These are phyloP conservation scores for Cercospora berteroae DNA, from an alignment of 2,329 filamentous ascomycete species.

Conservation along the genomic window DNA sequence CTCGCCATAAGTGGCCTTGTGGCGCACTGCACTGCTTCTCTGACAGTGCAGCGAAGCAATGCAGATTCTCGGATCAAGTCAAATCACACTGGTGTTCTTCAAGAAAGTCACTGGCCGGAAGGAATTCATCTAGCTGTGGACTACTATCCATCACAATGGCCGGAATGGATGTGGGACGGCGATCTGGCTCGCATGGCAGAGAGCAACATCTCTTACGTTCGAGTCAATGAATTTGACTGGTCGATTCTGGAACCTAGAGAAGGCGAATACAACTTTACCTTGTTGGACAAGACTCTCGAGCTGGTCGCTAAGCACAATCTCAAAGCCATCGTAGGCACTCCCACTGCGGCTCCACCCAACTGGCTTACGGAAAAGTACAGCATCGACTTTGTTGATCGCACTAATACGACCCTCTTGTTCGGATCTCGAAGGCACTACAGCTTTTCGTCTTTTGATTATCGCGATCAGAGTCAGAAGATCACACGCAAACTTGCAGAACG, in stretches of 20 bases:
- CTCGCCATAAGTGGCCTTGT: neutral
- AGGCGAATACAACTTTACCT: constrained; percentile 30
- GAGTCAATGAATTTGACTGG: constrained; percentile 31
- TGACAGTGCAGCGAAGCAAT: neutral
- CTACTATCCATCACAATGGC: constrained; percentile 32
- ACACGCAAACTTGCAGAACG: constrained; percentile 27
- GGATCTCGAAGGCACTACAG: constrained; percentile 29
- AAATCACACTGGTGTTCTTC: constrained; percentile 10
- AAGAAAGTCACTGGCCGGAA: constrained; percentile 22
- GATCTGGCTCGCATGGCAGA: constrained; percentile 26
- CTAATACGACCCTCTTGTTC: constrained; percentile 26
- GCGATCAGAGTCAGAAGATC: constrained; percentile 27
- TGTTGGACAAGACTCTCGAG: constrained; percentile 26
- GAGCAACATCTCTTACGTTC: constrained; percentile 27
- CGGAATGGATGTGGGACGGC: constrained; percentile 30
- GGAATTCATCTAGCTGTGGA: constrained; percentile 28
- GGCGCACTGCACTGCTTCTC: neutral
- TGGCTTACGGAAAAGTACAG: constrained; percentile 30
- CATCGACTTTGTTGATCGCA: constrained; percentile 27
- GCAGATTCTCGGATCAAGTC: neutral
- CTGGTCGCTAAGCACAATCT: constrained; percentile 25
- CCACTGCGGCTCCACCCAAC: constrained; percentile 28
- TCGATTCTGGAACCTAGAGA: constrained; percentile 25
- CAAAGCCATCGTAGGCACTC: constrained; percentile 28
- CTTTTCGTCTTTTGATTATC: constrained; percentile 30